Conservation (phyloP, 306 rosid species). For the Macrotyloma uniflorum region DNA sequence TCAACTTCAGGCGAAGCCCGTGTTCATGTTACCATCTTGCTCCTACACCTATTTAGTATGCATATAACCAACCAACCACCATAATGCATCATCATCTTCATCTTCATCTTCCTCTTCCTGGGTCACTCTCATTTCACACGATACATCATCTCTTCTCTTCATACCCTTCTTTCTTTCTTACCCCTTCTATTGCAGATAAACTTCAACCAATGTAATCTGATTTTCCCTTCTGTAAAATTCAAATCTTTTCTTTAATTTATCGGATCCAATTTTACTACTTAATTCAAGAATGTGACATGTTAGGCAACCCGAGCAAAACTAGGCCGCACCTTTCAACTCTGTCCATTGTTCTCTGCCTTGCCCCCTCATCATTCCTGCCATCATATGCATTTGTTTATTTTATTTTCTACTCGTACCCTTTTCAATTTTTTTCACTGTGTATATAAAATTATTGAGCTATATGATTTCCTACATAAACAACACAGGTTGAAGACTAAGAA, state of each 20-base stretch:
- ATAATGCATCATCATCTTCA: slow-evolving; percentile 23
- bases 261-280: background rate
- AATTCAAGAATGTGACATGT: slow-evolving; percentile 3
- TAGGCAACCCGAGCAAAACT: slow-evolving; percentile 34
- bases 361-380: slow-evolving; percentile 37
- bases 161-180: background rate
- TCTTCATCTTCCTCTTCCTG: background rate
- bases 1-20: slow-evolving; percentile 42
- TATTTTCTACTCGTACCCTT: background rate
- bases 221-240: too few relatives aligned
- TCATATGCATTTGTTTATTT: background rate
- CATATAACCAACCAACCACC: slow-evolving; percentile 24
- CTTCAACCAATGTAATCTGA: too few relatives aligned
- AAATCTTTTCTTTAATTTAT: too few relatives aligned
- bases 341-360: slow-evolving; percentile 20
- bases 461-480: background rate
- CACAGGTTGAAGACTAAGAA: background rate
- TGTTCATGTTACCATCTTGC: slow-evolving; percentile 40
- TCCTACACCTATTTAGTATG: slow-evolving; percentile 20
- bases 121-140: too few relatives aligned
- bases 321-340: slow-evolving; percentile 38
- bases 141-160: too few relatives aligned
- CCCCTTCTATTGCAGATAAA: too few relatives aligned
- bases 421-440: background rate
- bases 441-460: background rate